Conservation (phyloP, 2,329 filamentous ascomycete genomes). For the Chaetomium sp. region DNA sequence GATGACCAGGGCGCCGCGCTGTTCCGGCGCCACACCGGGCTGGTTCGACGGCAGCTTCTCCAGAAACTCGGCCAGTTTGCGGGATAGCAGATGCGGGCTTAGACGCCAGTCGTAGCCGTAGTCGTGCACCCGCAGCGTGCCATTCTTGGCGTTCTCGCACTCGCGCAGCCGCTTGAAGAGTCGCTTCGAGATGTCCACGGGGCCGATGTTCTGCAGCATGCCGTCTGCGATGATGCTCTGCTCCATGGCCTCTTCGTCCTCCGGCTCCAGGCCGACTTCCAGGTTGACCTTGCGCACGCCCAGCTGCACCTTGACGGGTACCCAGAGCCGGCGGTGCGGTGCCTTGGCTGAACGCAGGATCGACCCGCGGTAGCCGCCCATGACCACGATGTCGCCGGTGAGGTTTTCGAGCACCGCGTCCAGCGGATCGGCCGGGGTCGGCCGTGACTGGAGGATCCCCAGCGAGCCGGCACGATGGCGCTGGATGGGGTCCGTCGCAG, state of each 20-base stretch:
- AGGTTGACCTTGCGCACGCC: conserved; percentile 89
- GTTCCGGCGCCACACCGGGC: conserved; percentile 41
- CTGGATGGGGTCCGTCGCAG: conserved; percentile 10
- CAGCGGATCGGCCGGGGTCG: conserved; percentile 29
- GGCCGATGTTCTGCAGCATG: conserved; percentile 87
- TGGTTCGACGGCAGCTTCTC: conserved; percentile 69
- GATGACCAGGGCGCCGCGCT: conserved; percentile 70
- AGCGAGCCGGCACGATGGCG: not conserved
- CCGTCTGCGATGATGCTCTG: conserved; percentile 78
- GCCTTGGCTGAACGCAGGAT: conserved; percentile 78
- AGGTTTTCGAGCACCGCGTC: conserved; percentile 58
- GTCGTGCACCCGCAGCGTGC: conserved; percentile 73
- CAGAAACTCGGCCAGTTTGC: conserved; percentile 65
- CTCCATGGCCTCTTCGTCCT: conserved; percentile 78
- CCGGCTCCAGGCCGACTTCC: conserved; percentile 72
- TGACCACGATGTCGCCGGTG: conserved; percentile 77
- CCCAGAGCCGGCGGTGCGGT: conserved; percentile 84
- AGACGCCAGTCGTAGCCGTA: conserved; percentile 95
- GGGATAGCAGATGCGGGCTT: conserved; percentile 69
- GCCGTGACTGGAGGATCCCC: too few relatives aligned
- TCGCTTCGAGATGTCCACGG: conserved; percentile 79
- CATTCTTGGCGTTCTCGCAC: conserved; percentile 64
- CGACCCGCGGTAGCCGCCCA: conserved; percentile 88
- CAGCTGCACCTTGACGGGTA: conserved; percentile 85
- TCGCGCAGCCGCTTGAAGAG: conserved; percentile 72